Base-by-base conservation (phyloP, 139 green algal genomes). In the Micractinium sp. region DNA sequence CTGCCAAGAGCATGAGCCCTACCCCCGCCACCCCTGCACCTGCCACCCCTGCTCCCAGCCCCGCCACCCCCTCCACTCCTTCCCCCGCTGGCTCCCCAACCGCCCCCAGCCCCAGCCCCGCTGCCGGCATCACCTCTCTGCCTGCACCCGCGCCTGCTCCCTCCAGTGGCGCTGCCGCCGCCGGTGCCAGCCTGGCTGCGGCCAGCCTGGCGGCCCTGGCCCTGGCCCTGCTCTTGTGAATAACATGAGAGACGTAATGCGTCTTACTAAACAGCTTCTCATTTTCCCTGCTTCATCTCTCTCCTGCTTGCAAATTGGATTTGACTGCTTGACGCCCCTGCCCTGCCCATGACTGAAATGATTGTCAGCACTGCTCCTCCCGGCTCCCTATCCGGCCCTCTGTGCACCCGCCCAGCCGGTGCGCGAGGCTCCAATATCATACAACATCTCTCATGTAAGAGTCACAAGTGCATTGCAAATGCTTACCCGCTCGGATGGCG, bases 151-250 rank as follows among this genome's bases (percentile, higher is more conserved):
- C 53, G n/a, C 80, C 76, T 9, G 38, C 38, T 19, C 74, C 74
- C 12, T 2, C 74, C 25, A 87, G 38, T 38, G 83, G 27, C 36
- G 83, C 83, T 20, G 83, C 33, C 39, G 29, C 16, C 20, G 67
- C 82, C 3, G 61, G 63, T 35, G 25, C 38, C 35, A 61, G 61
- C 35, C 67, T 87, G 67, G 82, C 66, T 1, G 82, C n/a, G 4
- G 82, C 82, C 1, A 19, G 47, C 35, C 38, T 87, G 36, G 36
- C 36, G 4, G 66, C 63, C 23, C 66, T 79, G 63, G 38, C 82
- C 13, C 63, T 87, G 36, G 82, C 82, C 25, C 82, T 87, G 35
- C 63, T 87, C 35, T 38, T 87, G 66, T 87, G 63, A 79, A 35
- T 4, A 9, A 0, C 1, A 16, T n/a, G 77, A 23, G 74, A 41